A percentile compares a stretch with the other conserved stretches of the same genome.
Evolutionary conservation across 2,329 filamentous ascomycete species (phyloP).

Genomic region (Colletotrichum acutatum): DNA sequence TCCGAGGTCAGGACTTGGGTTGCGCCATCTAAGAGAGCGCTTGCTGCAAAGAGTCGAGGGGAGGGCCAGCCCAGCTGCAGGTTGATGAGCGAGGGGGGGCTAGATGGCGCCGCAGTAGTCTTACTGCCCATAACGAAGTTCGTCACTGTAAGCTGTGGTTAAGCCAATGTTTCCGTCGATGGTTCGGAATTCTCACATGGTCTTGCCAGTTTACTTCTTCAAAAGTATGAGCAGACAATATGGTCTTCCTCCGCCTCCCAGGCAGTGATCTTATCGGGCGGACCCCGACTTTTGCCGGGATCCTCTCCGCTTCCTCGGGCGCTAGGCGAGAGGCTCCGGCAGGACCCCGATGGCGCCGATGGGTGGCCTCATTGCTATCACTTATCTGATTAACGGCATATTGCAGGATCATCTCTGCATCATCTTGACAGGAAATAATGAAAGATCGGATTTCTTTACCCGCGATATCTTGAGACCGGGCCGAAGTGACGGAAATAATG

Average conservation of each 20-base stretch:
- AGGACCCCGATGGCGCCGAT: not conserved
- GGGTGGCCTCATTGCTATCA: not conserved
- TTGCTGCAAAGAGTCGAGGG: conserved; percentile 71
- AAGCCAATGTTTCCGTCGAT: not conserved
- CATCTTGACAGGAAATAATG: not conserved
- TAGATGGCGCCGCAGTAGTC: not conserved
- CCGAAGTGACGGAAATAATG: not conserved
- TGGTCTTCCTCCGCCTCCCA: not conserved
- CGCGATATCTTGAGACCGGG: not conserved
- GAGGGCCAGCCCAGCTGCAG: conserved; percentile 76
- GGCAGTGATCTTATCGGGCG: conserved; percentile 1
- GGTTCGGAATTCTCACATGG: not conserved
- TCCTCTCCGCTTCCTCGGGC: not conserved
- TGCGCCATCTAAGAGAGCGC: conserved; percentile 71
- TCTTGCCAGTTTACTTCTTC: not conserved
- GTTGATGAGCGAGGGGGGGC: conserved; percentile 61
- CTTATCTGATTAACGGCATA: not conserved
- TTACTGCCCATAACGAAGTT: not conserved
- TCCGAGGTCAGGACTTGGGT: conserved; percentile 70
- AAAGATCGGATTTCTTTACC: too few relatives aligned
- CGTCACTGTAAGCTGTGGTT: too few relatives aligned
- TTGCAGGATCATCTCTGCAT: not conserved
- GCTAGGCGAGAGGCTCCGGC: not conserved
- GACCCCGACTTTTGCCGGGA: not conserved
- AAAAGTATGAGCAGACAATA: not conserved